Evolutionary conservation across 192 early-diverging fungal genomes (phyloP), one percentile per base, ranked within the genome.

Genomic region (Gonapodya prolifera): DNA sequence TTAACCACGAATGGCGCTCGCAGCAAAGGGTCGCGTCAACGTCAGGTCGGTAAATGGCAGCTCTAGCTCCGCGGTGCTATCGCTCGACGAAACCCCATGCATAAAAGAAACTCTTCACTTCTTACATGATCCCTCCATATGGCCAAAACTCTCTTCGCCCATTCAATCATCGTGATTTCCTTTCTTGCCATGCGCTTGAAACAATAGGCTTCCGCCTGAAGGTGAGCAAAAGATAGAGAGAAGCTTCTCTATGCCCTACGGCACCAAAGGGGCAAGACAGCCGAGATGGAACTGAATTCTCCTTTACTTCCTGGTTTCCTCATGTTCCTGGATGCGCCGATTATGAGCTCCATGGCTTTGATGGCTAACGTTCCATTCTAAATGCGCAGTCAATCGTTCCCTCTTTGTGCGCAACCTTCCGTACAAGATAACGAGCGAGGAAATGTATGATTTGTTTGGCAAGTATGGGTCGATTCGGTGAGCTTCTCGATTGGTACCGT

Each of bases 371-470:
- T 61, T 8, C 45, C 23, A 23, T 61, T 61, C 45, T 23, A 61
- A 16, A 61, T 61, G 8, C 69, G 96, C 94, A 83, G 97, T 99
- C 32, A 99, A 99, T 83, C 88, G 97, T 70, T 92, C 94, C 1
- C 87, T 99, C 23, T 92, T 97, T 77, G 93, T 99, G 2, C 90
- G 94, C 83, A 98, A 99, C 83, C 86, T 99, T 34, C 95, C 97
- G 16, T 99, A 94, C 86, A 97, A 97, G 84, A 96, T 98, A 79
- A 94, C 97, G 2, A 79, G 92, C 0, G 97, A 97, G 79, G 97
- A 99, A 80, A 90, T 99, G 91, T 99, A 94, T 80, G 97, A 99
- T 80, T 86, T 99, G 69, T 99, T 99, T 90, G 96, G 96, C 74
- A 95, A 87, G 85, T 86, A 76, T 70, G 81, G 77, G 0, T 18